Evolutionary conservation across 164 flowering plant genomes (phyloP).

Genomic region (Vitis rupestris): DNA sequence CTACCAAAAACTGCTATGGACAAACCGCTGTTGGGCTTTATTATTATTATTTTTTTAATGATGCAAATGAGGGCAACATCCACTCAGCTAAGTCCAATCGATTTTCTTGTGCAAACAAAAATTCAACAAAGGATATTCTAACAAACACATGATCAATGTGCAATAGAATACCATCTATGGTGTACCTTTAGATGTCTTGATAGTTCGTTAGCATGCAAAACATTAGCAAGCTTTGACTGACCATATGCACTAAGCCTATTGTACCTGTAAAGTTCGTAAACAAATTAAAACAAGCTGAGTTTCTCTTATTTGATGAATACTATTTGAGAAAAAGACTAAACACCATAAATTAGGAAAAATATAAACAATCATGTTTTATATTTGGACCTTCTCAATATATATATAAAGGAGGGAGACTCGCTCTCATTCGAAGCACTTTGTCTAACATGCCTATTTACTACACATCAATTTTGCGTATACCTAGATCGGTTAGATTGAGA

Average conservation of each 20-base stretch:
- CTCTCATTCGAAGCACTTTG: no score
- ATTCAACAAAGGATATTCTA: no score
- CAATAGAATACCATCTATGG: no score
- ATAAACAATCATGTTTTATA: neutral
- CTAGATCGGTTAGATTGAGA: no score
- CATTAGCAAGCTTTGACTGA: slow-evolving; percentile 71
- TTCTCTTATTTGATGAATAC: neutral
- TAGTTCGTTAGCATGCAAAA: slow-evolving; percentile 66
- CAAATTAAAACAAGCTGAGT: neutral
- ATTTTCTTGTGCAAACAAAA: no score
- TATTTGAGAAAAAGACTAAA: neutral
- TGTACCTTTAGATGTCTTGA: slow-evolving; percentile 48
- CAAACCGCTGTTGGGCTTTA: neutral
- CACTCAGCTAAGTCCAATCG: neutral
- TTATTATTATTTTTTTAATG: neutral
- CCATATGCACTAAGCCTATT: slow-evolving; percentile 45
- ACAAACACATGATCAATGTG: no score
- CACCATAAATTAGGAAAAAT: neutral
- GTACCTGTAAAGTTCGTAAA: slow-evolving; percentile 35
- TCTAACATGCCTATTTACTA: no score
- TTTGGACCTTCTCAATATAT: neutral
- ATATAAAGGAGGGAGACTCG: no score
- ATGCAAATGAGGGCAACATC: neutral
- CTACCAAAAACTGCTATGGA: neutral
- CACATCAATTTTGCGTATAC: no score